Percentiles rank a stretch among this genome's conserved stretches.
These are phyloP conservation scores for Clarireedia homoeocarpa DNA, from an alignment of 2,329 filamentous ascomycete genomes.

Conservation along the genomic window DNA sequence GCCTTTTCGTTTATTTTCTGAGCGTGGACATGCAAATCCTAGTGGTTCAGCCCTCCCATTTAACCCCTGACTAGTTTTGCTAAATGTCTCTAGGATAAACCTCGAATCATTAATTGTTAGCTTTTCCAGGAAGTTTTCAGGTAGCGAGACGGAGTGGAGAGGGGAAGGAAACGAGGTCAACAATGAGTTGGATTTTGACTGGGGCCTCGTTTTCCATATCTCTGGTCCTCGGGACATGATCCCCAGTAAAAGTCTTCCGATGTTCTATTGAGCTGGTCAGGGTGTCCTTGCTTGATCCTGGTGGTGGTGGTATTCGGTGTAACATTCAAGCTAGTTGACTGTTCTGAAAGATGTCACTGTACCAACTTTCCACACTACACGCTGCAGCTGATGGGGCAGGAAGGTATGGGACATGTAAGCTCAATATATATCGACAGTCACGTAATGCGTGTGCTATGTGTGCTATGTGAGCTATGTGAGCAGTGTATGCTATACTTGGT, in stretches of 20 bases:
- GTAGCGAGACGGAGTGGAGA: neutral
- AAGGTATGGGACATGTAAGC: neutral
- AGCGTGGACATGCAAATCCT: neutral
- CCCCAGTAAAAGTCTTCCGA: neutral
- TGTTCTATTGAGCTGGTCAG: neutral
- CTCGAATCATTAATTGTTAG: neutral
- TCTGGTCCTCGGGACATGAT: constrained; percentile 5
- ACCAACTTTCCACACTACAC: neutral
- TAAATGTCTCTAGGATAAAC: neutral
- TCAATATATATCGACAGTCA: neutral
- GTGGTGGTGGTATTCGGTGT: neutral
- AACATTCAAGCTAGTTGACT: neutral
- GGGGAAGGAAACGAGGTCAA: neutral
- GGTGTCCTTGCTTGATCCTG: neutral
- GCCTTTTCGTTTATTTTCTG: neutral
- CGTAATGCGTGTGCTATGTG: too few relatives aligned
- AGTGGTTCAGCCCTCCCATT: neutral
- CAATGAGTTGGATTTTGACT: neutral
- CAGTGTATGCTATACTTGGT: neutral
- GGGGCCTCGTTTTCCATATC: neutral
- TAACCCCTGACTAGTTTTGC: constrained; percentile 5
- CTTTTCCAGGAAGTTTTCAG: neutral
- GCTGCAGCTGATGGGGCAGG: too few relatives aligned
- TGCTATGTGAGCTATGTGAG: neutral
- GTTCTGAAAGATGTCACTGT: neutral